A percentile compares a stretch with the other conserved stretches of the same genome.
Evolutionary conservation across 164 flowering plant species (phyloP).

Genomic region (Dillenia turbinata): DNA sequence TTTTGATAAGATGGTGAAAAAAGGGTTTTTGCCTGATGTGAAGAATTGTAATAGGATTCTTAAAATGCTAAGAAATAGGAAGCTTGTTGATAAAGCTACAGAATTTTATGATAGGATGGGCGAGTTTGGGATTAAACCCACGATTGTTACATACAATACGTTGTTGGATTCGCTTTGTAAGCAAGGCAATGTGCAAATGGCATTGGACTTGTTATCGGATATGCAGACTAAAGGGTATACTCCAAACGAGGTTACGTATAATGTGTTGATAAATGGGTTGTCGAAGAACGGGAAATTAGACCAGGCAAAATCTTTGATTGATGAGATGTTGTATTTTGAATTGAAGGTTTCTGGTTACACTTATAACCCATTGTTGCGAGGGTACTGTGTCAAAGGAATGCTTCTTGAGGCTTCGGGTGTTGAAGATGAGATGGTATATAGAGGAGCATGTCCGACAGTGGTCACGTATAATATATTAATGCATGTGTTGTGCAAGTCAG

Average conservation of each 20-base stretch:
- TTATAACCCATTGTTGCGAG: constrained; percentile 60
- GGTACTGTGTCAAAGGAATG: constrained; percentile 44
- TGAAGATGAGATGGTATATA: constrained; percentile 40
- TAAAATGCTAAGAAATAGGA: constrained; percentile 41
- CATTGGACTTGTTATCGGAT: constrained; percentile 34
- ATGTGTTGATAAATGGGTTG: constrained; percentile 56
- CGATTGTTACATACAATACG: constrained; percentile 56
- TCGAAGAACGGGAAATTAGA: constrained; percentile 46
- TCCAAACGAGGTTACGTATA: constrained; percentile 58
- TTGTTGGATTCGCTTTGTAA: constrained; percentile 55
- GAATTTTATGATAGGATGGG: constrained; percentile 50
- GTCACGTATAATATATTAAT: constrained; percentile 50
- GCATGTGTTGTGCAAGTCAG: constrained; percentile 46
- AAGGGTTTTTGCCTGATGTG: constrained; percentile 54
- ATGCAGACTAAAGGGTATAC: constrained; percentile 49
- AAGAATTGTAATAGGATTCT: constrained; percentile 67
- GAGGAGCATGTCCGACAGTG: constrained; percentile 43
- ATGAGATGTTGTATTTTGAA: constrained; percentile 43
- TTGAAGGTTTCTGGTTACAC: constrained; percentile 41
- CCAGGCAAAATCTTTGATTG: constrained; percentile 42
- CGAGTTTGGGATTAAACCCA: constrained; percentile 42
- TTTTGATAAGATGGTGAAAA: constrained; percentile 53
- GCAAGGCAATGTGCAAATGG: constrained; percentile 42
- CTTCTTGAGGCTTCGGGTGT: constrained; percentile 41
- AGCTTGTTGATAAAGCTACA: constrained; percentile 25